phyloP scores from a whole-genome alignment of 2,329 filamentous ascomycete genomes.

The Aureobasidium melanogenum region DNA sequence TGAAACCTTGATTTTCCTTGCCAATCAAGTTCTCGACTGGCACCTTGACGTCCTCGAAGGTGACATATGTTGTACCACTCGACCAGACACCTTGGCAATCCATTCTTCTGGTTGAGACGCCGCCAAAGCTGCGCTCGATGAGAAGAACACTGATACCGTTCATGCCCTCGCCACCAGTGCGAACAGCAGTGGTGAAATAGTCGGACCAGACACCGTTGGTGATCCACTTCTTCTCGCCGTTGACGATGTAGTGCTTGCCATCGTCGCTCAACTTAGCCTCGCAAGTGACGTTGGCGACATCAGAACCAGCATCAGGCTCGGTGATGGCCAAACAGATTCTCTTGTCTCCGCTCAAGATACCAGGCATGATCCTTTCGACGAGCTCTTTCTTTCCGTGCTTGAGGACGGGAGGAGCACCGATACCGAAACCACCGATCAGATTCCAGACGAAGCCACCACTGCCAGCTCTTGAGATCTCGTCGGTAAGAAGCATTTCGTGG shows the following conservation, averaged over 20 bases:
- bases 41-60: slow-evolving; percentile 98
- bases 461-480: slow-evolving; percentile 81
- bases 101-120: slow-evolving; percentile 90
- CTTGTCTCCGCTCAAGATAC: slow-evolving; percentile 85
- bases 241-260: slow-evolving; percentile 98
- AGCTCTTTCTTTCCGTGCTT: slow-evolving; percentile 84
- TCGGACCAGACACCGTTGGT: slow-evolving; percentile 89
- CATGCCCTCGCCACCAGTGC: slow-evolving; percentile 80
- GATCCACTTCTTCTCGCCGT: slow-evolving; percentile 99
- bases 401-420: slow-evolving; percentile 82
- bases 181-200: slow-evolving; percentile 95
- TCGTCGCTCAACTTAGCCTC: slow-evolving; percentile 92
- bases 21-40: slow-evolving; percentile 97
- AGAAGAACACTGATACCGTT: slow-evolving; percentile 84
- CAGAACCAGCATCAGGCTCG: slow-evolving; percentile 85
- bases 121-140: slow-evolving; percentile 75
- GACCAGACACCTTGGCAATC: slow-evolving; percentile 98
- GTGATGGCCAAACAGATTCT: slow-evolving; percentile 96
- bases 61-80: slow-evolving; percentile 91
- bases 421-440: slow-evolving; percentile 90
- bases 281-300: slow-evolving; percentile 91
- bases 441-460: slow-evolving; percentile 97
- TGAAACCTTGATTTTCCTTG: slow-evolving; percentile 97
- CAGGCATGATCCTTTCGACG: slow-evolving; percentile 79
- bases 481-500: slow-evolving; percentile 92